phyloP scores from a whole-genome alignment of 2,329 filamentous ascomycete genomes.

The Claviceps sp. region DNA sequence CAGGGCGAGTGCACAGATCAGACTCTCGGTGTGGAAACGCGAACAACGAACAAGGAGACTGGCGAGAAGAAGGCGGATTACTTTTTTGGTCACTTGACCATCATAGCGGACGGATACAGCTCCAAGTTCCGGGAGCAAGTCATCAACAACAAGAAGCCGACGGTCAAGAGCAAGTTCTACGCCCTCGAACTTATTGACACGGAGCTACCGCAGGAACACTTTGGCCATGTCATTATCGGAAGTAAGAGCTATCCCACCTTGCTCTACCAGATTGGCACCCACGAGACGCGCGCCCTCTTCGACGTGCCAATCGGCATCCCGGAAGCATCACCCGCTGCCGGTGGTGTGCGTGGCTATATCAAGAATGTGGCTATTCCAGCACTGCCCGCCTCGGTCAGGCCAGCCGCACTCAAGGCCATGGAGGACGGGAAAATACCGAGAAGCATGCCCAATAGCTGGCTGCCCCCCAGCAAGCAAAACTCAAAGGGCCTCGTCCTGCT shows the following conservation, averaged over 20 bases:
- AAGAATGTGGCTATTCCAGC: slow-evolving; percentile 65
- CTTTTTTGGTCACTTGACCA: slow-evolving; percentile 80
- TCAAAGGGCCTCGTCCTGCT: slow-evolving; percentile 59
- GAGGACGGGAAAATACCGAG: slow-evolving; percentile 61
- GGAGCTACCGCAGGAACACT: slow-evolving; percentile 56
- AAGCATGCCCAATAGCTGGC: slow-evolving; percentile 92
- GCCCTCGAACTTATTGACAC: slow-evolving; percentile 86
- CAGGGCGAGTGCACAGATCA: slow-evolving; percentile 54
- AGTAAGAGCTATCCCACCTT: slow-evolving; percentile 58
- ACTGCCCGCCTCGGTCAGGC: slow-evolving; percentile 57
- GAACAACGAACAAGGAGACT: slow-evolving; percentile 45
- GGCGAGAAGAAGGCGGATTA: slow-evolving; percentile 49
- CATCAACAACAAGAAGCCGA: slow-evolving; percentile 45
- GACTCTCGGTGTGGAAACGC: slow-evolving; percentile 70
- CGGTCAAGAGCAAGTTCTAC: slow-evolving; percentile 79
- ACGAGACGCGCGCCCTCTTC: slow-evolving; percentile 81
- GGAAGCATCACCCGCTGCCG: slow-evolving; percentile 56
- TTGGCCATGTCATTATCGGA: slow-evolving; percentile 80
- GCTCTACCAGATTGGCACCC: slow-evolving; percentile 92
- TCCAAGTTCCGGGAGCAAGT: slow-evolving; percentile 82
- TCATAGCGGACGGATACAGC: slow-evolving; percentile 83
- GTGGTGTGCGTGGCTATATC: slow-evolving; percentile 78
- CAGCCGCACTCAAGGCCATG: slow-evolving; percentile 63
- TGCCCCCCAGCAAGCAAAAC: slow-evolving; percentile 56
- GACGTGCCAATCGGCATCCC: slow-evolving; percentile 72